phyloP scores from a whole-genome alignment of 176 grass and related monocot genomes.

The Aegilops umbellulata region DNA sequence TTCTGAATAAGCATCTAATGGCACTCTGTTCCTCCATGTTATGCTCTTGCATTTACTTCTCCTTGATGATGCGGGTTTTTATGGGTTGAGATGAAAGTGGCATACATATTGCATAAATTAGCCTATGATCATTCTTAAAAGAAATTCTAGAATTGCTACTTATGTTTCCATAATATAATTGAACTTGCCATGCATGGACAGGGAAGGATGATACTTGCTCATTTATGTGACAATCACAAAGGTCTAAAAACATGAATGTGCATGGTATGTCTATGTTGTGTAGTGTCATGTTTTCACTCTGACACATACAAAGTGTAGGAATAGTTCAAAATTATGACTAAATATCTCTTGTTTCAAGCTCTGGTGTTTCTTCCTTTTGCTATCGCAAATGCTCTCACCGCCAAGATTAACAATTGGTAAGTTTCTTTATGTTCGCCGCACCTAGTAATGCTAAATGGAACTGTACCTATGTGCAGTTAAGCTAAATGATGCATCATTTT shows the following conservation, averaged over 20 bases:
- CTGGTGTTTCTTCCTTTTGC: constrained; percentile 78
- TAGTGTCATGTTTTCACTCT: neutral
- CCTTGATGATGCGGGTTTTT: neutral
- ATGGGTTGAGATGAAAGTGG: neutral
- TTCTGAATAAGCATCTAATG: neutral
- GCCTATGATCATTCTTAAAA: neutral
- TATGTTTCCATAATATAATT: constrained; percentile 27
- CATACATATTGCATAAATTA: neutral
- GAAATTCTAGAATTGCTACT: neutral
- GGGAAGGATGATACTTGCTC: constrained; percentile 97
- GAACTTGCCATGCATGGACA: constrained; percentile 34
- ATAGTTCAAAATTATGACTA: constrained; percentile 1
- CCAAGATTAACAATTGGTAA: constrained; percentile 85
- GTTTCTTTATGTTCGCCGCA: neutral
- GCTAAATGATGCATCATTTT: constrained; percentile 3
- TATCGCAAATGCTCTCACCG: constrained; percentile 86
- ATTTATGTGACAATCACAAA: constrained; percentile 87
- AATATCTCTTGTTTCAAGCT: constrained; percentile 53
- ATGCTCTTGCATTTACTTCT: constrained; percentile 7
- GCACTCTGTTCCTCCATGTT: neutral
- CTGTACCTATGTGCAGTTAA: neutral
- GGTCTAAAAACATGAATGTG: constrained; percentile 97
- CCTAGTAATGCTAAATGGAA: neutral
- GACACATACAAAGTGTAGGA: constrained; percentile 3
- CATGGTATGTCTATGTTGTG: constrained; percentile 74